Evolutionary conservation across 2,329 filamentous ascomycete genomes (phyloP).

Genomic region (Penicillium corylophilum): DNA sequence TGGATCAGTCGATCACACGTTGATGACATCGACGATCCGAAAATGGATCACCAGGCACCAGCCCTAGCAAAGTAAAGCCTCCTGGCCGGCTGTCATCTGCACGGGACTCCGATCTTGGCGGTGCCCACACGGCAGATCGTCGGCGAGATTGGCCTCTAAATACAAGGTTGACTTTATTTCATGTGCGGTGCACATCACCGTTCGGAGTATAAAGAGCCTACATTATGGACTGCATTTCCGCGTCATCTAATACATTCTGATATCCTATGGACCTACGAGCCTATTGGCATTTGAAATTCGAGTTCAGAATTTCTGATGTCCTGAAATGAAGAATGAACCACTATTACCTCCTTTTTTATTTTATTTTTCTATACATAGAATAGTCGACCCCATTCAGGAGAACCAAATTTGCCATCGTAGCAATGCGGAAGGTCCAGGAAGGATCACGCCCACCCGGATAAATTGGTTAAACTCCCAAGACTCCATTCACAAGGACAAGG

Average conservation of each 20-base stretch:
- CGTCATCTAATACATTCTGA: too few species aligned
- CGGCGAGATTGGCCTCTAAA: slow-evolving; percentile 30
- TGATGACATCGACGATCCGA: slow-evolving; percentile 2
- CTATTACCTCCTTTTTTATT: neutral
- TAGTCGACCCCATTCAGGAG: neutral
- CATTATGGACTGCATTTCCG: neutral
- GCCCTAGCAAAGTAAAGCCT: slow-evolving; percentile 9
- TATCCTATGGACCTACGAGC: too few species aligned
- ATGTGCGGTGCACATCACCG: slow-evolving; percentile 16
- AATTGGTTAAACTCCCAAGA: slow-evolving; percentile 12
- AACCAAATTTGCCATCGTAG: slow-evolving; percentile 7
- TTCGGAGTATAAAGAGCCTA: slow-evolving; percentile 8
- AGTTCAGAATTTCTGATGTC: too few species aligned
- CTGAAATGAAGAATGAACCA: neutral
- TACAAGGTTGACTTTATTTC: slow-evolving; percentile 17
- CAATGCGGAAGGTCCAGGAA: slow-evolving; percentile 1
- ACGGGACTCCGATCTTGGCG: slow-evolving; percentile 34
- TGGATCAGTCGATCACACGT: slow-evolving; percentile 5
- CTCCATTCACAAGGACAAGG: neutral
- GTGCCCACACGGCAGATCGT: slow-evolving; percentile 41
- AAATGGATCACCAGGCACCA: slow-evolving; percentile 13
- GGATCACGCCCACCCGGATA: slow-evolving; percentile 6
- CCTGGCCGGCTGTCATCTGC: slow-evolving; percentile 33
- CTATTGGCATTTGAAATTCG: too few species aligned
- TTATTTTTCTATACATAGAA: slow-evolving; percentile 13